These are phyloP conservation scores for Oemleria cerasiformis DNA, from an alignment of 306 rosid genomes.

Conservation along the genomic window DNA sequence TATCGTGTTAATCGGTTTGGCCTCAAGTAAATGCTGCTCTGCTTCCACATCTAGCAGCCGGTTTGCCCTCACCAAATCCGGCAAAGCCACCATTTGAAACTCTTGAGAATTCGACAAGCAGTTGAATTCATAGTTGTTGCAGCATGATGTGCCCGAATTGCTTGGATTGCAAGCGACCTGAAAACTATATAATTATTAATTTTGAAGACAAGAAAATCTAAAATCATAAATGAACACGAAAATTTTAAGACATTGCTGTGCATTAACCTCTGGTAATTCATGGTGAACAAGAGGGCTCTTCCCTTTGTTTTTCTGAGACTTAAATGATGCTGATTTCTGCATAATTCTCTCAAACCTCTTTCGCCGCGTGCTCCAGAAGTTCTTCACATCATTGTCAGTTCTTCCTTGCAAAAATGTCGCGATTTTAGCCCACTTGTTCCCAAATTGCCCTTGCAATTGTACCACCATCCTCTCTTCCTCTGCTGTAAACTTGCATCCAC, in stretches of 20 bases:
- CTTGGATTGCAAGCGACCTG: constrained; percentile 3
- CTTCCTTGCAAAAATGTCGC: constrained; percentile 55
- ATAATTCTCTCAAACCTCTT: constrained; percentile 44
- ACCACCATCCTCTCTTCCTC: constrained; percentile 62
- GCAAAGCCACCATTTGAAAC: constrained; percentile 31
- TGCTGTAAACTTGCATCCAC: constrained; percentile 60
- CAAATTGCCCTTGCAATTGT: constrained; percentile 54
- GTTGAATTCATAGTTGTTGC: constrained; percentile 8
- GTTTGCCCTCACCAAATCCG: constrained; percentile 38
- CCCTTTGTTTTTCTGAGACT: constrained; percentile 36
- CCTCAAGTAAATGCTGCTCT: constrained; percentile 23
- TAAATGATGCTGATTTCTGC: constrained; percentile 32
- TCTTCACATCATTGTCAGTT: constrained; percentile 67
- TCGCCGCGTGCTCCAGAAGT: constrained; percentile 59
- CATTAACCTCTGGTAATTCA: constrained; percentile 11
- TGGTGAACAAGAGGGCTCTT: constrained; percentile 24
- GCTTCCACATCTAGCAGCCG: constrained; percentile 19
- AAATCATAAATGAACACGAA: background rate
- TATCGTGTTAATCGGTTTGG: constrained; percentile 27
- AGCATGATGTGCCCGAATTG: constrained; percentile 17
- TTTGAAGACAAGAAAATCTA: background rate
- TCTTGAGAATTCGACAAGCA: constrained; percentile 30
- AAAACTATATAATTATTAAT: background rate
- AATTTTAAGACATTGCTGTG: background rate
- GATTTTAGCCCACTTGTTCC: constrained; percentile 72